Percentiles rank a stretch among this genome's conserved stretches.
These are phyloP conservation scores for Prunus mongolica DNA, from an alignment of 306 rosid genomes.

Conservation along the genomic window DNA sequence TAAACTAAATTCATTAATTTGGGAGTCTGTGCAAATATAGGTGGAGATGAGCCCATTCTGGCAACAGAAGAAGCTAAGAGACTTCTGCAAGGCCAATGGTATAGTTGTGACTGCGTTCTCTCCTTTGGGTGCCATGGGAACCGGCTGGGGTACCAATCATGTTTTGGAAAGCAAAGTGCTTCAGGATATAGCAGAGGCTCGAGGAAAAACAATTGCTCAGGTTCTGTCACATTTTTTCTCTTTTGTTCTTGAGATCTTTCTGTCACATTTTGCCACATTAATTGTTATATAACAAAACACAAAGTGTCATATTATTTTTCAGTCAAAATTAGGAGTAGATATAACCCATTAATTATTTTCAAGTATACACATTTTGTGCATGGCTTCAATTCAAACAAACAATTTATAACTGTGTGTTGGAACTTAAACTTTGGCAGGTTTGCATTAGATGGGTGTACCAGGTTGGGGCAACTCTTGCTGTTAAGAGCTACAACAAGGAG, in stretches of 20 bases:
- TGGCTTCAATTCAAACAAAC: no score
- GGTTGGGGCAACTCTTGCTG: slow-evolving; percentile 32
- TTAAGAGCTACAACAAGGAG: slow-evolving; percentile 49
- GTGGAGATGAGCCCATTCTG: slow-evolving; percentile 68
- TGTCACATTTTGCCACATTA: no score
- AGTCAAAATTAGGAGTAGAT: not conserved
- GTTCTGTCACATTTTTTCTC: not conserved
- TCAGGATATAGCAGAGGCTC: slow-evolving; percentile 41
- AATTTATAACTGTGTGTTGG: no score
- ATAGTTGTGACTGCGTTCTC: slow-evolving; percentile 52
- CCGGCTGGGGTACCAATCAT: slow-evolving; percentile 40
- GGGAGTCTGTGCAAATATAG: not conserved
- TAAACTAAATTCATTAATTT: not conserved
- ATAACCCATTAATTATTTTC: not conserved
- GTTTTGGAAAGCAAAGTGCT: slow-evolving; percentile 50
- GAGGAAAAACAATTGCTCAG: slow-evolving; percentile 47
- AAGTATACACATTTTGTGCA: not conserved
- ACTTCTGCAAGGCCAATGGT: slow-evolving; percentile 44
- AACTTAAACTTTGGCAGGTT: slow-evolving; percentile 19
- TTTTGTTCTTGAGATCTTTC: not conserved
- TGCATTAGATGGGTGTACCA: slow-evolving; percentile 49
- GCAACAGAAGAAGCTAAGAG: slow-evolving; percentile 57
- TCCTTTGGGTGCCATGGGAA: slow-evolving; percentile 53
- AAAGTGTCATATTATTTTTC: not conserved
- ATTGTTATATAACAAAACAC: not conserved